phyloP scores from a whole-genome alignment of 2,329 filamentous ascomycete genomes.

The Exserohilum turcica region DNA sequence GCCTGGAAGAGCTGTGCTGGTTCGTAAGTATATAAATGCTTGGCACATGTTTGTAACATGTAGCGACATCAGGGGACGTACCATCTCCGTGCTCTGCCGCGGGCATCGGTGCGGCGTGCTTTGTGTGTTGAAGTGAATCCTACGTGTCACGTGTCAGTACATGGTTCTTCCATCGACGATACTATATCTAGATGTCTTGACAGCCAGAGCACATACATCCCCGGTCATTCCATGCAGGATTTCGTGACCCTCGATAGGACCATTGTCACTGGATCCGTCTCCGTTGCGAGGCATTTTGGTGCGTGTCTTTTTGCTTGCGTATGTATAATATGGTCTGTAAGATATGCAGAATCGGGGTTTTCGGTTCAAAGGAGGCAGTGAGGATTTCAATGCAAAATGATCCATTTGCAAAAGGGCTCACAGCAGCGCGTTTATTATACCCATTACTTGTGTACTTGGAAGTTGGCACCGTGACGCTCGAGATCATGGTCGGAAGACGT shows the following conservation, averaged over 20 bases:
- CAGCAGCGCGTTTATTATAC: background rate
- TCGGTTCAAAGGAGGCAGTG: background rate
- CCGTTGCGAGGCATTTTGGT: slow-evolving; percentile 49
- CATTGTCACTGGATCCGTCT: slow-evolving; percentile 50
- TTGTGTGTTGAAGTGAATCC: slow-evolving; percentile 40
- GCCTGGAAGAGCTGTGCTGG: slow-evolving; percentile 14
- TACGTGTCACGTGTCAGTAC: background rate
- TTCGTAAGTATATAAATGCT: background rate
- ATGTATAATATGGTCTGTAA: background rate
- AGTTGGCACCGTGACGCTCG: slow-evolving; percentile 9
- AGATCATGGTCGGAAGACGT: slow-evolving; percentile 3
- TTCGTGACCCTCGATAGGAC: slow-evolving; percentile 46
- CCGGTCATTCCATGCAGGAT: slow-evolving; percentile 46
- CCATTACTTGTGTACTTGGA: background rate
- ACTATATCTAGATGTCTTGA: too few species aligned
- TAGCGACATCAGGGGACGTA: slow-evolving; percentile 7
- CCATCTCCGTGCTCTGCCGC: slow-evolving; percentile 43
- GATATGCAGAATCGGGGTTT: background rate
- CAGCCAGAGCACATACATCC: slow-evolving; percentile 34
- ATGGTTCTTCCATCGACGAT: too few species aligned
- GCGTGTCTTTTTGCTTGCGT: background rate
- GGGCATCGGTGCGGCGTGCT: slow-evolving; percentile 45
- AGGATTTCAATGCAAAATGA: background rate
- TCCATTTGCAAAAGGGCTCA: too few species aligned
- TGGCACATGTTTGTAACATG: too few species aligned